phyloP scores from a whole-genome alignment of 1,284 basidiomycete genomes.

The Fomitopsis schrenkii region DNA sequence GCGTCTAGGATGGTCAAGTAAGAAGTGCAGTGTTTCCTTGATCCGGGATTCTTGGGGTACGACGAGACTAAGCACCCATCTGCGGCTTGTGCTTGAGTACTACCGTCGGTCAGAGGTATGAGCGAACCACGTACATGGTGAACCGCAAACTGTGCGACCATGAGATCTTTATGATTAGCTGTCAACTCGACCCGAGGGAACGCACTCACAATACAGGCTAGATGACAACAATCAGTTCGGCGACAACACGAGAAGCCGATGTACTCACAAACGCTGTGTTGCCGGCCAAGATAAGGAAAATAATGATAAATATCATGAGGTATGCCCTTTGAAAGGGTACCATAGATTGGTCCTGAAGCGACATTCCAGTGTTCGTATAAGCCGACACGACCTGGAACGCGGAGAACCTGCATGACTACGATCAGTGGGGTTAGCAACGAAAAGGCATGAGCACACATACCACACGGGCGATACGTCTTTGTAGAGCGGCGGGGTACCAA shows the following conservation, averaged over 20 bases:
- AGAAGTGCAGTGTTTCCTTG: slow-evolving; percentile 84
- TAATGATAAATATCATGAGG: slow-evolving; percentile 67
- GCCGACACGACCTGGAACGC: slow-evolving; percentile 85
- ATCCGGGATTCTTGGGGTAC: slow-evolving; percentile 57
- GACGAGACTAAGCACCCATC: slow-evolving; percentile 72
- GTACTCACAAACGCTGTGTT: slow-evolving; percentile 87
- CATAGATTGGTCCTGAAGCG: slow-evolving; percentile 89
- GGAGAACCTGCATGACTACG: slow-evolving; percentile 62
- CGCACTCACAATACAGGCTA: slow-evolving; percentile 17
- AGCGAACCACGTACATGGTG: slow-evolving; percentile 45
- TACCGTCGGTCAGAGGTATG: not conserved
- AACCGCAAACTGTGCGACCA: slow-evolving; percentile 50
- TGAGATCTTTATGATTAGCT: not conserved
- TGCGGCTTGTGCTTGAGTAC: slow-evolving; percentile 26
- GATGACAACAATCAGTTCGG: not conserved
- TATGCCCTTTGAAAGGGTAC: slow-evolving; percentile 85
- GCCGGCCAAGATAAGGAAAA: slow-evolving; percentile 80
- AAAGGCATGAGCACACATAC: slow-evolving; percentile 27
- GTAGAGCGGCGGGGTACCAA: slow-evolving; percentile 52
- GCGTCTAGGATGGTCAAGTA: slow-evolving; percentile 94
- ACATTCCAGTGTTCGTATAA: slow-evolving; percentile 89
- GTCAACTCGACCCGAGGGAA: not conserved
- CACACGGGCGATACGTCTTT: slow-evolving; percentile 56
- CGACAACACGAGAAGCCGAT: not conserved
- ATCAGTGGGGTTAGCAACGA: not conserved